Conservation (phyloP, 2,329 filamentous ascomycete genomes). For the Colletotrichum coccodes region DNA sequence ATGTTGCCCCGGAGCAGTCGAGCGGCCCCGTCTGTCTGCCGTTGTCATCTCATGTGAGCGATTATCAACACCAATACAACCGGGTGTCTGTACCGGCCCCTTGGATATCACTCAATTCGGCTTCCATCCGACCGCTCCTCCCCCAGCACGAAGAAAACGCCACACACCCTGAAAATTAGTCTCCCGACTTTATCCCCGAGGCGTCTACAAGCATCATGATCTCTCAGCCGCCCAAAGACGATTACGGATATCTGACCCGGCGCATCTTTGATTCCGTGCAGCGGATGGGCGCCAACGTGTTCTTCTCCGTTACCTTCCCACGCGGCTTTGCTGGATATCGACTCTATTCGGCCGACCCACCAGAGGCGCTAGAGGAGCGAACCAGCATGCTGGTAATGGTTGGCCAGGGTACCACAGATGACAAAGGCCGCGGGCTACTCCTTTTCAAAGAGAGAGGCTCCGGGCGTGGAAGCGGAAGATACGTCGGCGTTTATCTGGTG, state of each 20-base stretch:
- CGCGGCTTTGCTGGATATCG: not conserved
- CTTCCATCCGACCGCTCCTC: not conserved
- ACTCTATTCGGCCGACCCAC: not conserved
- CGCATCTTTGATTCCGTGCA: not conserved
- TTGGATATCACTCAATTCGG: not conserved
- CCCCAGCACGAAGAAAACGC: not conserved
- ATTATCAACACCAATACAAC: not conserved
- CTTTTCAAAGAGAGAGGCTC: not conserved
- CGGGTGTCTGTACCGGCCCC: not conserved
- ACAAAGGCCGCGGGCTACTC: not conserved
- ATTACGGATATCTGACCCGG: not conserved
- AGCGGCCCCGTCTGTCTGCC: not conserved
- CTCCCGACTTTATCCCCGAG: not conserved
- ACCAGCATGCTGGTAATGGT: slow-evolving; percentile 7
- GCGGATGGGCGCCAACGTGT: not conserved
- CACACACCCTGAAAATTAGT: not conserved
- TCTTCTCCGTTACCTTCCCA: not conserved
- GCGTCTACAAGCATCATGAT: not conserved
- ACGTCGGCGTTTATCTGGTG: not conserved
- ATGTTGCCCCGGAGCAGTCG: not conserved
- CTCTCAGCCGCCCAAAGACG: not conserved
- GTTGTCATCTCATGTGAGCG: not conserved
- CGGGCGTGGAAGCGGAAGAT: not conserved
- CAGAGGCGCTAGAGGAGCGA: not conserved
- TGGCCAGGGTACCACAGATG: not conserved